Conservation (phyloP, 441 rosid species). For the Pelargonium fulgidum region DNA sequence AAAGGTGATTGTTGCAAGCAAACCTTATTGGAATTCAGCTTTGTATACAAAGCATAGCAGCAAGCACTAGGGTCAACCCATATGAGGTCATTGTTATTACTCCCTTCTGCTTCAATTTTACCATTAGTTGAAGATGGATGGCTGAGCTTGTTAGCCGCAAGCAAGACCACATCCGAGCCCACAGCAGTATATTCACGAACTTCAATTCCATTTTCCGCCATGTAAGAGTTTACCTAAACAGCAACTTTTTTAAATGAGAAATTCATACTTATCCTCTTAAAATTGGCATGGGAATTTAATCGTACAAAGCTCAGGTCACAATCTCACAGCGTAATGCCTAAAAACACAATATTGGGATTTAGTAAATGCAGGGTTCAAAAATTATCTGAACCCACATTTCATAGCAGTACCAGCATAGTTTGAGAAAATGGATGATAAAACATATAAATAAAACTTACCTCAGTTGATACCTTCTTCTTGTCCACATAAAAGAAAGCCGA, state of each 20-base stretch:
- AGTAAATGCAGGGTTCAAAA: background rate
- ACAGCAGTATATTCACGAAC: conserved; percentile 59
- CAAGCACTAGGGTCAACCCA: conserved; percentile 85
- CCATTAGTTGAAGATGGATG: conserved; percentile 27
- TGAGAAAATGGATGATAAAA: background rate
- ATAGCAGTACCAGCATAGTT: conserved; percentile 2
- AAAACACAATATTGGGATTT: background rate
- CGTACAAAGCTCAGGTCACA: background rate
- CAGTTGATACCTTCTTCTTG: conserved; percentile 59
- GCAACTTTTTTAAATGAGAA: background rate
- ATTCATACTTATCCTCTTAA: background rate
- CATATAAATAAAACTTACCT: conserved; percentile 38
- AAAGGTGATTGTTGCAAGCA: conserved; percentile 72
- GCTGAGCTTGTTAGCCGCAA: conserved; percentile 52
- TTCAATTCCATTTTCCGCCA: conserved; percentile 57
- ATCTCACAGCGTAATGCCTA: background rate
- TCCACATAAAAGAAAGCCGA: conserved; percentile 78
- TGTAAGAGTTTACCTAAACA: conserved; percentile 44
- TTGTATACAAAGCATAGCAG: conserved; percentile 84
- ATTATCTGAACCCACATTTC: background rate
- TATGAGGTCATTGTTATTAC: conserved; percentile 33
- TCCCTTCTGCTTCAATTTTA: conserved; percentile 27
- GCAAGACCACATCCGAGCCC: conserved; percentile 58
- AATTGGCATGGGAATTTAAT: background rate
- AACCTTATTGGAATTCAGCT: conserved; percentile 63